Percentiles rank a stretch among this genome's conserved stretches.
These are phyloP conservation scores for Dendryphion nanum DNA, from an alignment of 2,329 filamentous ascomycete species.

Conservation along the genomic window DNA sequence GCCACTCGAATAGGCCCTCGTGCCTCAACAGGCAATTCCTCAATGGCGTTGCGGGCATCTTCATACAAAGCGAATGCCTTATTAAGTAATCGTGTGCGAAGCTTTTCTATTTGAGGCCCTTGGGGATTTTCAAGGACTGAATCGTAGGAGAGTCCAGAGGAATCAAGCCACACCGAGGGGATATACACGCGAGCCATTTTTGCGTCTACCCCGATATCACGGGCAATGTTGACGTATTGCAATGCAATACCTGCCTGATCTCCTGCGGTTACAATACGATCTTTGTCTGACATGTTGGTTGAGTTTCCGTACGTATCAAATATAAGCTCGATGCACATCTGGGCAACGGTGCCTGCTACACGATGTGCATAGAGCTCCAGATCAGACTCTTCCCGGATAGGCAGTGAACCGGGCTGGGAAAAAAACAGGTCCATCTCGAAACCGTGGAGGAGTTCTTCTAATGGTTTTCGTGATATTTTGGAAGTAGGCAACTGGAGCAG, in stretches of 20 bases:
- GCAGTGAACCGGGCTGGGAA: constrained; percentile 26
- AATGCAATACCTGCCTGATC: constrained; percentile 69
- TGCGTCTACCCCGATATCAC: constrained; percentile 69
- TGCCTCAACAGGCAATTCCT: constrained; percentile 59
- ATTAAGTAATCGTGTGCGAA: constrained; percentile 57
- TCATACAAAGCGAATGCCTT: constrained; percentile 62
- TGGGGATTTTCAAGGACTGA: constrained; percentile 55
- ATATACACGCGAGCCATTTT: constrained; percentile 66
- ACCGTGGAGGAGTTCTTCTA: constrained; percentile 65
- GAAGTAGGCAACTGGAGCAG: constrained; percentile 59
- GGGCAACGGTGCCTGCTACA: constrained; percentile 71
- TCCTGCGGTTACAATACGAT: constrained; percentile 55
- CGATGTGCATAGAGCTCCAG: constrained; percentile 63
- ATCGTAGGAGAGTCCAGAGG: constrained; percentile 54
- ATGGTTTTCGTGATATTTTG: constrained; percentile 57
- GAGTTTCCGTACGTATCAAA: constrained; percentile 54
- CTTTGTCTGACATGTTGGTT: constrained; percentile 27
- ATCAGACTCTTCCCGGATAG: constrained; percentile 59
- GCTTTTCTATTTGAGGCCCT: constrained; percentile 45
- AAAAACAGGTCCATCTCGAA: constrained; percentile 69
- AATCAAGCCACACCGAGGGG: constrained; percentile 62
- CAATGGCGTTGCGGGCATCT: constrained; percentile 56
- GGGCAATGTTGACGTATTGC: constrained; percentile 76
- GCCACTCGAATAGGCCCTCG: constrained; percentile 66
- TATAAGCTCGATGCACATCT: constrained; percentile 66